Conservation (phyloP, 2,329 filamentous ascomycete species). For the Sphaceloma murrayae region DNA sequence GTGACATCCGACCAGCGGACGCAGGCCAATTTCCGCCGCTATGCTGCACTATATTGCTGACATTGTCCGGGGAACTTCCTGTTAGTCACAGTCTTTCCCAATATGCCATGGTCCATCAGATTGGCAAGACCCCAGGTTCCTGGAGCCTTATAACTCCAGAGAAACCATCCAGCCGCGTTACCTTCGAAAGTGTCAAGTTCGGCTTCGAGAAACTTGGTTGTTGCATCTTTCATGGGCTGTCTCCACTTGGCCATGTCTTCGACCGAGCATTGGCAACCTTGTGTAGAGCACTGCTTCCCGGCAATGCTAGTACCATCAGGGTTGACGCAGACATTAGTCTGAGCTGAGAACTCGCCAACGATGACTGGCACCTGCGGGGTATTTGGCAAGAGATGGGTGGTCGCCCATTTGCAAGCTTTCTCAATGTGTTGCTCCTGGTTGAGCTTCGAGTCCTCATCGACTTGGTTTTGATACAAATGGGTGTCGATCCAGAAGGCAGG, state of each 20-base stretch:
- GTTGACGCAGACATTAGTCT: conserved; percentile 37
- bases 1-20: conserved; percentile 2
- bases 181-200: conserved; percentile 37
- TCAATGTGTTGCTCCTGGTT: conserved; percentile 34
- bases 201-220: conserved; percentile 35
- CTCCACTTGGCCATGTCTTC: conserved; percentile 31
- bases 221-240: conserved; percentile 30
- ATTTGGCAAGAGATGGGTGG: conserved; percentile 26
- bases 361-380: conserved; percentile 31
- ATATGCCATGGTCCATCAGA: conserved; percentile 32
- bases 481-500: conserved; percentile 35
- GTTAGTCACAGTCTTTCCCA: conserved; percentile 32
- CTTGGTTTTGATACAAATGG: conserved; percentile 39
- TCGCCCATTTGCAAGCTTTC: conserved; percentile 32
- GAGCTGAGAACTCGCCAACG: conserved; percentile 38
- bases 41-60: conserved; percentile 10
- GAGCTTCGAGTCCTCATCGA: conserved; percentile 28
- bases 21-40: neutral
- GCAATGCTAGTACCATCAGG: conserved; percentile 32
- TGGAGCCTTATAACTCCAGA: conserved; percentile 37
- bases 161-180: conserved; percentile 33
- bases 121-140: conserved; percentile 36
- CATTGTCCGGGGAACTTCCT: conserved; percentile 25
- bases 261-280: conserved; percentile 32
- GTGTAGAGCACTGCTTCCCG: conserved; percentile 26